phyloP scores from a whole-genome alignment of 176 grass and related monocot species.

The Phyllostachys edulis region DNA sequence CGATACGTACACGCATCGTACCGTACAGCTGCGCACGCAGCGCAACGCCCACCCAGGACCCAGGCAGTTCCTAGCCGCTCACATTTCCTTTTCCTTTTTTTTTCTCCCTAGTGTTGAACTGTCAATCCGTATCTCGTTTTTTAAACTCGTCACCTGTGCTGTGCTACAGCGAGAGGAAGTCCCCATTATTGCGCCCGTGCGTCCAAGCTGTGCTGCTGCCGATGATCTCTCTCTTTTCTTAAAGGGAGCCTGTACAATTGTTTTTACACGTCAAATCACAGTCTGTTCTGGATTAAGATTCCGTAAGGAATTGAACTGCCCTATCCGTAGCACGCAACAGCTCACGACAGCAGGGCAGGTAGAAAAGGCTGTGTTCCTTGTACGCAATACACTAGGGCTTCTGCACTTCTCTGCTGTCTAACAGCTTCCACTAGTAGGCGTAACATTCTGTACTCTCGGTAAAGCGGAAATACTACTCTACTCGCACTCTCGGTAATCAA shows the following conservation, averaged over 20 bases:
- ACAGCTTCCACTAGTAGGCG: not conserved
- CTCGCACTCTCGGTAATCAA: not conserved
- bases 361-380: too few relatives aligned
- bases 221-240: not conserved
- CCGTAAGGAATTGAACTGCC: not conserved
- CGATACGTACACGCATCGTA: too few relatives aligned
- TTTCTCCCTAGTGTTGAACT: not conserved
- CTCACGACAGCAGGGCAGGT: not conserved
- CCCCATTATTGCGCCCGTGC: too few relatives aligned
- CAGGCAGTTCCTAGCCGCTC: not conserved
- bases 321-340: too few relatives aligned
- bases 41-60: too few relatives aligned
- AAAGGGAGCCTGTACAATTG: not conserved
- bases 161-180: too few relatives aligned
- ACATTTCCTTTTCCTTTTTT: not conserved
- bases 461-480: not conserved
- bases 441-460: not conserved
- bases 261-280: not conserved
- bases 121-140: not conserved
- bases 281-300: not conserved
- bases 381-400: too few relatives aligned
- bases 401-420: not conserved
- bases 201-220: too few relatives aligned
- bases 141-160: too few relatives aligned
- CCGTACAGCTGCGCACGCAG: too few relatives aligned